Evolutionary conservation across 768 basidiomycete genomes (phyloP).

Genomic region (Termitomyces sp.): DNA sequence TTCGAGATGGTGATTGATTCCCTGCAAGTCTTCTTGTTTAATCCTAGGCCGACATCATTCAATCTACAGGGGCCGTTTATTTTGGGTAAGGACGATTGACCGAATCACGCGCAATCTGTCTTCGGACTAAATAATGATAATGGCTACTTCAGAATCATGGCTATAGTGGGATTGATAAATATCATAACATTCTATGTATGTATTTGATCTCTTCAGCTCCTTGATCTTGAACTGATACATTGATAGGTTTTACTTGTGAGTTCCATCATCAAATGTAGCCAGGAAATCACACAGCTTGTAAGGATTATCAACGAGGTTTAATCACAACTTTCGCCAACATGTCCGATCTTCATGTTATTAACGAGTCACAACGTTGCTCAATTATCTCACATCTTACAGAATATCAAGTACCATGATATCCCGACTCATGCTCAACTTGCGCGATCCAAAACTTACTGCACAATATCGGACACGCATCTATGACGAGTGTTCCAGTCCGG

Average conservation of each 20-base stretch:
- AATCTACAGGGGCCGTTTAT: slow-evolving; percentile 30
- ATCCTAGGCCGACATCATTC: background rate
- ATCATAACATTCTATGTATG: slow-evolving; percentile 20
- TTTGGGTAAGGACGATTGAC: slow-evolving; percentile 26
- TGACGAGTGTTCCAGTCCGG: slow-evolving; percentile 10
- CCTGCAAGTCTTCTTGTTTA: background rate
- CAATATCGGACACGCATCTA: background rate
- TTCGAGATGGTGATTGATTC: slow-evolving; percentile 33
- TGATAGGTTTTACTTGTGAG: slow-evolving; percentile 14
- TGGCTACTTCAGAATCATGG: slow-evolving; percentile 16
- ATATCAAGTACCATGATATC: slow-evolving; percentile 26
- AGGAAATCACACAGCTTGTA: background rate
- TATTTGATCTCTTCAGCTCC: background rate
- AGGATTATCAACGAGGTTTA: slow-evolving; percentile 17
- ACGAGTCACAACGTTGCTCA: background rate
- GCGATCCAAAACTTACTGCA: slow-evolving; percentile 18
- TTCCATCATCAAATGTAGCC: background rate
- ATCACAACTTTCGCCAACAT: slow-evolving; percentile 18
- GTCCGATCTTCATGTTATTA: slow-evolving; percentile 6
- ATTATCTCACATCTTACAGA: slow-evolving; percentile 10
- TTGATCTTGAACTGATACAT: background rate
- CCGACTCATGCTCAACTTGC: slow-evolving; percentile 26
- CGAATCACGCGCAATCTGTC: background rate
- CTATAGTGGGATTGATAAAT: slow-evolving; percentile 12
- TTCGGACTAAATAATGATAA: background rate